phyloP scores from a whole-genome alignment of 306 rosid species.

The Arachis hypogaea region DNA sequence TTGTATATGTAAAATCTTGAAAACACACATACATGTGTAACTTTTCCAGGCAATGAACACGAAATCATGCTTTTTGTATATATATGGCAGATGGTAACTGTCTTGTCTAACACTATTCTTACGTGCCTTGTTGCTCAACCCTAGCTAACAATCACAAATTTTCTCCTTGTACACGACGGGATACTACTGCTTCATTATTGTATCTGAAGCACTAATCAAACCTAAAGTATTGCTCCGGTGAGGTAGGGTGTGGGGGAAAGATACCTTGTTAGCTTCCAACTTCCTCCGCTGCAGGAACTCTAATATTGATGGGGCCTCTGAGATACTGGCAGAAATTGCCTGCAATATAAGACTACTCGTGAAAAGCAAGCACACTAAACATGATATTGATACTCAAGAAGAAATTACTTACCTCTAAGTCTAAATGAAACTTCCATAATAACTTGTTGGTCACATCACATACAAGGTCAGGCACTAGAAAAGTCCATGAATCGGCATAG shows the following conservation, averaged over 20 bases:
- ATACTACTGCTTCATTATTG: slow-evolving; percentile 32
- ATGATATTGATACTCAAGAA: slow-evolving; percentile 22
- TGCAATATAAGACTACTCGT: slow-evolving; percentile 43
- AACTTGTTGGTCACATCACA: slow-evolving; percentile 72
- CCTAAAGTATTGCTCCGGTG: slow-evolving; percentile 19
- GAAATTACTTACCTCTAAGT: slow-evolving; percentile 71
- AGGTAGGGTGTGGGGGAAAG: not conserved
- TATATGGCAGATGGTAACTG: slow-evolving; percentile 33
- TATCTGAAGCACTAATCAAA: slow-evolving; percentile 34
- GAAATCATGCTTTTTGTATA: not conserved
- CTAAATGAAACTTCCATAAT: slow-evolving; percentile 87
- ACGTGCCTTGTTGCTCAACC: slow-evolving; percentile 21
- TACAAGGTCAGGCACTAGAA: slow-evolving; percentile 85
- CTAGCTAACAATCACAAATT: slow-evolving; percentile 27
- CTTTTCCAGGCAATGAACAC: slow-evolving; percentile 22
- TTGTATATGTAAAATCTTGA: slow-evolving; percentile 15
- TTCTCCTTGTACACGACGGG: slow-evolving; percentile 21
- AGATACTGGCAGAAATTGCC: slow-evolving; percentile 97
- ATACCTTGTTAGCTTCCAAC: slow-evolving; percentile 80
- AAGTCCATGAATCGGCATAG: slow-evolving; percentile 76
- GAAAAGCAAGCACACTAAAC: slow-evolving; percentile 28
- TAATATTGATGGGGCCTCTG: slow-evolving; percentile 86
- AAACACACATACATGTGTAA: slow-evolving; percentile 16
- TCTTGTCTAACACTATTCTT: slow-evolving; percentile 21
- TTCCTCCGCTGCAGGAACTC: slow-evolving; percentile 98